A percentile compares a stretch with the other conserved stretches of the same genome.
phyloP scores from a whole-genome alignment of 768 basidiomycete species.

The Mycena rebaudengoi region DNA sequence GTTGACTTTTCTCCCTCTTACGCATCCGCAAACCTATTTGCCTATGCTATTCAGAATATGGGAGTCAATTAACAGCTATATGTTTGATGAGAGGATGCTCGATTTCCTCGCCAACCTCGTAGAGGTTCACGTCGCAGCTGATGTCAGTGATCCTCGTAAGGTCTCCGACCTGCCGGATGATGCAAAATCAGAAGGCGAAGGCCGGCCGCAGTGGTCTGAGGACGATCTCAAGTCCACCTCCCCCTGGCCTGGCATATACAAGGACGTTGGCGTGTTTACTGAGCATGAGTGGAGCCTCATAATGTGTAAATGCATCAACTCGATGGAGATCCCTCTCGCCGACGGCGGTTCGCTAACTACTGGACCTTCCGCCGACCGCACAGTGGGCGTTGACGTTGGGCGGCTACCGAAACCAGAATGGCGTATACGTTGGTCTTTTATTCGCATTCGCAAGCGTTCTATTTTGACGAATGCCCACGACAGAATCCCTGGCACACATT shows the following conservation, averaged over 20 bases:
- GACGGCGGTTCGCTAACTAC: constrained; percentile 80
- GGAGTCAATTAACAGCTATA: constrained; percentile 89
- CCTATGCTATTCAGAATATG: constrained; percentile 87
- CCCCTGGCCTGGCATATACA: constrained; percentile 79
- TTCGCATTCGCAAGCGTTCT: constrained; percentile 10
- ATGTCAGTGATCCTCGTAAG: constrained; percentile 75
- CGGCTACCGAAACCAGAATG: constrained; percentile 76
- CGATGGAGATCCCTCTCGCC: constrained; percentile 82
- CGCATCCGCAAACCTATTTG: constrained; percentile 85
- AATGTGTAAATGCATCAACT: constrained; percentile 89
- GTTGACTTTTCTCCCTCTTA: constrained; percentile 84
- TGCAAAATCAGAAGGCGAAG: constrained; percentile 68
- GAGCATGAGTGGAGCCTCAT: constrained; percentile 85
- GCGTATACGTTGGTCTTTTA: constrained; percentile 60
- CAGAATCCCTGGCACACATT: constrained; percentile 83
- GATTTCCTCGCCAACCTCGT: constrained; percentile 81
- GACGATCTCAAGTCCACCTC: constrained; percentile 48
- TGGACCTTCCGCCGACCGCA: constrained; percentile 77
- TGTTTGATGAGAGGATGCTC: constrained; percentile 91
- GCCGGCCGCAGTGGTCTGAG: constrained; percentile 61
- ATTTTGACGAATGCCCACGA: constrained; percentile 10
- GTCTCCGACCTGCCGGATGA: constrained; percentile 76
- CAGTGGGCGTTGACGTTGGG: constrained; percentile 77
- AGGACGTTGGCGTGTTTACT: constrained; percentile 87
- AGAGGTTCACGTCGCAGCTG: constrained; percentile 83